These are phyloP conservation scores for Metschnikowia gelsemii DNA, from an alignment of 805 yeast genomes.

Conservation along the genomic window DNA sequence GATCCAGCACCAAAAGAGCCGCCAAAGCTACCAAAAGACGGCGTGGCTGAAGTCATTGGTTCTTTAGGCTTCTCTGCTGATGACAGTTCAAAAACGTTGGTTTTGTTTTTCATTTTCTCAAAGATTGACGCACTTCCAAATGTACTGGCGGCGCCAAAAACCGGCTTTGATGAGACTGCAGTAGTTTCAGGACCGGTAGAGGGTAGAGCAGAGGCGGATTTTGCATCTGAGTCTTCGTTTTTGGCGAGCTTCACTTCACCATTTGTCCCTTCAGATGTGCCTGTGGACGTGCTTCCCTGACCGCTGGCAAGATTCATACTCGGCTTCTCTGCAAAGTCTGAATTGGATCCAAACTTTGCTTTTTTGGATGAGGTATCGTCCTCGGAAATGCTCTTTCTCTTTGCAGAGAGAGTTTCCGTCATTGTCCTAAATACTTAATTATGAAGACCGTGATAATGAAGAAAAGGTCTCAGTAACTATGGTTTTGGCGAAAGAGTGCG, in stretches of 20 bases:
- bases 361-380: slow-evolving; percentile 1
- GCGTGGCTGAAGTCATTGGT: slow-evolving; percentile 6
- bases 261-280: not conserved
- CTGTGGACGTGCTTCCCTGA: too few species aligned
- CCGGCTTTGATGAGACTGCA: slow-evolving; percentile 21
- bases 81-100: slow-evolving; percentile 27
- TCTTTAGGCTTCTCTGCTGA: slow-evolving; percentile 1
- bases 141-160: slow-evolving; percentile 43
- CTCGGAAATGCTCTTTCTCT: slow-evolving; percentile 5
- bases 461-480: too few species aligned
- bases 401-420: slow-evolving; percentile 3
- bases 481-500: too few species aligned
- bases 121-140: slow-evolving; percentile 34
- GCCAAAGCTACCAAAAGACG: slow-evolving; percentile 20
- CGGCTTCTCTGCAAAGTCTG: not conserved
- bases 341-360: slow-evolving; percentile 1
- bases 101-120: slow-evolving; percentile 26
- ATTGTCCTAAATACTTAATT: too few species aligned
- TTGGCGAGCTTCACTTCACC: not conserved
- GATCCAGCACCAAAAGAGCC: slow-evolving; percentile 47
- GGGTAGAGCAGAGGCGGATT: not conserved
- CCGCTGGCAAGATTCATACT: not conserved
- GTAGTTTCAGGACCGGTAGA: not conserved
- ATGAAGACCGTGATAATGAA: too few species aligned
- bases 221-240: not conserved